Evolutionary conservation across 2,329 filamentous ascomycete genomes (phyloP), one percentile per base, ranked within the genome.

Genomic region (Colletotrichum sp.): DNA sequence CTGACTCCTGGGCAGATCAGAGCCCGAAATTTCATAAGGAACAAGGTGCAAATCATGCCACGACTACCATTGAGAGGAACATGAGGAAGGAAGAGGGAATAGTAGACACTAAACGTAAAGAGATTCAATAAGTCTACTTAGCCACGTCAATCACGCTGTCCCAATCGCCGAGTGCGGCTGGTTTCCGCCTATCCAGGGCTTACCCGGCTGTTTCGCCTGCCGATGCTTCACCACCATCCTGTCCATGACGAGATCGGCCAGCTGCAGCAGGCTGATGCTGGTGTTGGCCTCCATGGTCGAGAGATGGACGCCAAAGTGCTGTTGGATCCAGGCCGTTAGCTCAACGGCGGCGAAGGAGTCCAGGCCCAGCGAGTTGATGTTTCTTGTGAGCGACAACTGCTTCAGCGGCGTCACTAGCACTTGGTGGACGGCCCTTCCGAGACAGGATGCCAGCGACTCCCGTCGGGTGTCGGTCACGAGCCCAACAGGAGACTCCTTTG

Each of bases 331-430:
- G 60, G 82, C 82, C 62, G 79, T 76, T 62, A 83, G 70, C 78
- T 83, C 82, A 4, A 81, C 79, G 3, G 79, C 82, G 16, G 82
- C 80, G 16, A 83, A 78, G 16, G 81, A 83, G 72, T 83, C 82
- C 15, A 83, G 72, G 10, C 81, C 82, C 85, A 63, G 83, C 81
- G 4, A 91, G 87, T 77, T 92, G 92, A 67, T 67, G 24, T 18
- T 30, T 2, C n/a, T 52, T 39, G 64, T 67, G 0, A 67, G 24
- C 24, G 39, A 52, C 24, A 67, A 34, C 26, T 67, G 64, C 36
- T 67, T 26, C 64, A 52, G 26, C 26, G 64, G 64, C 26, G 9
- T 67, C 18, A 67, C 64, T 9, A 67, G 64, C 12, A 67, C 21
- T 26, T n/a, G n/a, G 10, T 12, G 26, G 21, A 67, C 9, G 36